phyloP scores from a whole-genome alignment of 208 protist species.

The Trypanosoma boissoni region DNA sequence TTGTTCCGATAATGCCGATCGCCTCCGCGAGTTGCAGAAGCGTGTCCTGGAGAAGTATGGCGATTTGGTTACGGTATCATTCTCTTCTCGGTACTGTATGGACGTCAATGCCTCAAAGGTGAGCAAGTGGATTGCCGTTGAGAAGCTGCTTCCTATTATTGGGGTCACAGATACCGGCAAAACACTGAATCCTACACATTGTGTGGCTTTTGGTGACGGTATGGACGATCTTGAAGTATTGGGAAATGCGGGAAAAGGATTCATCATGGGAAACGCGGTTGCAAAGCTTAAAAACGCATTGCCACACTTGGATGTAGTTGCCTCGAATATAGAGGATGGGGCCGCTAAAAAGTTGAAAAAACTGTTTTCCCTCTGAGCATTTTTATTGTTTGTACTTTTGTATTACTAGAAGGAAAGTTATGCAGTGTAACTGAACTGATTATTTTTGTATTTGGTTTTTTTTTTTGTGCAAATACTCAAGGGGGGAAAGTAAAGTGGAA shows the following conservation, averaged over 20 bases:
- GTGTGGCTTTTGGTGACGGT: conserved; percentile 53
- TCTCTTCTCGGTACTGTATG: conserved; percentile 20
- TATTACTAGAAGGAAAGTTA: conserved; percentile 1
- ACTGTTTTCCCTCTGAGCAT: conserved; percentile 27
- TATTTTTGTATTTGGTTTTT: not conserved
- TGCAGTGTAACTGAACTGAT: too few relatives aligned
- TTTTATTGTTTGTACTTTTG: conserved; percentile 6
- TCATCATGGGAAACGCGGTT: conserved; percentile 52
- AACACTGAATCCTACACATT: not conserved
- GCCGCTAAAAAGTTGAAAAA: conserved; percentile 47
- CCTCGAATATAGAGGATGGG: conserved; percentile 38
- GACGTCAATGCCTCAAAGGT: not conserved
- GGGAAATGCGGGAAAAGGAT: conserved; percentile 33
- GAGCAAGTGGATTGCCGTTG: not conserved
- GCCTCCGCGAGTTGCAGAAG: conserved; percentile 8
- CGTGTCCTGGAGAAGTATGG: conserved; percentile 1
- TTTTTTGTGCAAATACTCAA: not conserved
- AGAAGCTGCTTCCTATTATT: not conserved
- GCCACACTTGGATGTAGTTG: conserved; percentile 35
- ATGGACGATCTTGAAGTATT: conserved; percentile 71
- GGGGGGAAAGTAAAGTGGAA: not conserved
- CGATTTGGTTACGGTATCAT: conserved; percentile 4
- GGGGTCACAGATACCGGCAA: not conserved
- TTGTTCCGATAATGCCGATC: conserved; percentile 20
- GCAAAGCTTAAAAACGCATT: conserved; percentile 38